Evolutionary conservation across 805 yeast genomes (phyloP), one percentile per base, ranked within the genome.

Genomic region (Wickerhamomyces bovis): DNA sequence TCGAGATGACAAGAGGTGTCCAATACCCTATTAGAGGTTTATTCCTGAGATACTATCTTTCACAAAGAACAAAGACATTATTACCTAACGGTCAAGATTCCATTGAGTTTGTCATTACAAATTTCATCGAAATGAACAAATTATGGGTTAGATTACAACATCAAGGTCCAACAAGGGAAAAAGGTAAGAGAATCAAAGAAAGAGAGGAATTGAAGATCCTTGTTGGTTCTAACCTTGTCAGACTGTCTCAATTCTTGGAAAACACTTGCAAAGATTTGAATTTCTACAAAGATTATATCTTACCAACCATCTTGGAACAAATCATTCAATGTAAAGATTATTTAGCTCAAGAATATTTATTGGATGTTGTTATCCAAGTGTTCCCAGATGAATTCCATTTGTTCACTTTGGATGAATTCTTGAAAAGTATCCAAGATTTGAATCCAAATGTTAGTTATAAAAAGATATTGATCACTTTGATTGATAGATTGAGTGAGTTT

Each of bases 51-150:
- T 90, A 94, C 68, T 94, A 89, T 64, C 69, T 94, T 35, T 81
- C 89, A 4, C 98, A 92, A 62, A 72, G 90, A 54, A 84, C 88
- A 15, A 85, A 89, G 53, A 61, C 56, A 42, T 53, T 69, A 20
- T 50, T 71, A n/a, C 68, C 71, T 5, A 57, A 59, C 20, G 53
- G 83, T 42, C 69, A 76, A 42, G 89, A 84, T 52, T 80, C 90
- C 3, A 84, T 89, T 38, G 80, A 82, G 48, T 92, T 90, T 60
- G 77, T 90, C 31, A 75, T 88, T 44, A 79, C 87, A 18, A 94
- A 94, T 63, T 94, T 94, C 63, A 81, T 92, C 47, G 99, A 94
- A 64, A 94, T 94, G 99, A 94, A 94, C 70, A 94, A 94, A 65
- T 72, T 94, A 41, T 94, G 99, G 99, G 98, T 94, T 4, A 77